Percentiles rank a stretch among this genome's conserved stretches.
Evolutionary conservation across 2,329 filamentous ascomycete genomes (phyloP).

Genomic region (Thelonectria blattea): DNA sequence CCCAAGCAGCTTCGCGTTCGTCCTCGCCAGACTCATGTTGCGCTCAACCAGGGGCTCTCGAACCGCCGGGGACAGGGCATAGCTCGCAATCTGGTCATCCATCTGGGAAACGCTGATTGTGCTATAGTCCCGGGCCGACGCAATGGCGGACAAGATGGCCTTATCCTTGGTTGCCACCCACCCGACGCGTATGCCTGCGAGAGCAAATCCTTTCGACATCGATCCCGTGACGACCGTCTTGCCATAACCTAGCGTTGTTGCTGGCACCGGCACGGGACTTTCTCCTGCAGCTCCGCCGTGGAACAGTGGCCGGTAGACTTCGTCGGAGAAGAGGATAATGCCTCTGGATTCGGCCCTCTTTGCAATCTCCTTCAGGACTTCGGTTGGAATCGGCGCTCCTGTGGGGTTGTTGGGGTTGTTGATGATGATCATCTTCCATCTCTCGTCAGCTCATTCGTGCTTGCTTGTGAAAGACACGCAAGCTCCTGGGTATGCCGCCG

Average conservation of each 20-base stretch:
- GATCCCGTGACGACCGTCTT: slow-evolving; percentile 76
- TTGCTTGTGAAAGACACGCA: neutral
- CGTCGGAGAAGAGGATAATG: slow-evolving; percentile 75
- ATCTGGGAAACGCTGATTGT: slow-evolving; percentile 85
- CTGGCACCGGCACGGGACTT: slow-evolving; percentile 62
- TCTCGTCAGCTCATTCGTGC: slow-evolving; percentile 10
- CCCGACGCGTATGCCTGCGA: slow-evolving; percentile 82
- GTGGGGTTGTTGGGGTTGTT: slow-evolving; percentile 86
- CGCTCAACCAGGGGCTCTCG: slow-evolving; percentile 55
- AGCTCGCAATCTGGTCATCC: slow-evolving; percentile 79
- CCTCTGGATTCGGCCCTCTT: slow-evolving; percentile 65
- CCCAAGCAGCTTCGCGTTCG: slow-evolving; percentile 70
- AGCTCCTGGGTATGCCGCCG: neutral
- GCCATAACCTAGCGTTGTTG: slow-evolving; percentile 73
- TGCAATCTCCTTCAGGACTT: slow-evolving; percentile 66
- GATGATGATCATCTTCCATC: slow-evolving; percentile 52
- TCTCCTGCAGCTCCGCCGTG: slow-evolving; percentile 64
- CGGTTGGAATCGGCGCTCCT: slow-evolving; percentile 69
- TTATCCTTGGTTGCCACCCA: slow-evolving; percentile 77
- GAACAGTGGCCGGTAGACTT: slow-evolving; percentile 86
- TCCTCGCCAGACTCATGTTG: slow-evolving; percentile 66
- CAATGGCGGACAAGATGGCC: slow-evolving; percentile 67
- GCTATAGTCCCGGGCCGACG: slow-evolving; percentile 77
- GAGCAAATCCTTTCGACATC: slow-evolving; percentile 83
- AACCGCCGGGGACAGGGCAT: slow-evolving; percentile 65